Conservation (phyloP, 164 flowering plant species). For the Kingdonia uniflora region DNA sequence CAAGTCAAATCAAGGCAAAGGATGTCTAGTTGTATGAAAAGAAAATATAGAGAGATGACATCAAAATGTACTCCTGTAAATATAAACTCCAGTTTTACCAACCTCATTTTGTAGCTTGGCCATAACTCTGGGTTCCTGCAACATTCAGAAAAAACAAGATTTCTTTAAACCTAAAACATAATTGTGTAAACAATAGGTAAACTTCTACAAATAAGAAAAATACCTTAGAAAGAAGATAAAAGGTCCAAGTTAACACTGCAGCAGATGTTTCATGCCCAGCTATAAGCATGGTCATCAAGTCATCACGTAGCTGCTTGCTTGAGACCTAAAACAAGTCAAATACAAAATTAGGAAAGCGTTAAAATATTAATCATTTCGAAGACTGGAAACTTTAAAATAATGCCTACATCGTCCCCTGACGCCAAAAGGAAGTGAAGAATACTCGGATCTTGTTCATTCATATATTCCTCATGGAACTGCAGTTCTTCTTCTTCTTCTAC, state of each 20-base stretch:
- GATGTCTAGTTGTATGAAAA: background rate
- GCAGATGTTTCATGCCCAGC: constrained; percentile 99
- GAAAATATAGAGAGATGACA: background rate
- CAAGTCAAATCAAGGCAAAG: background rate
- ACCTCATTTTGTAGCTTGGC: constrained; percentile 93
- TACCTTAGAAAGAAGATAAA: constrained; percentile 83
- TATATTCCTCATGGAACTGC: constrained; percentile 86
- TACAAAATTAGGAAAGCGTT: background rate
- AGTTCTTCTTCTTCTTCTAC: constrained; percentile 93
- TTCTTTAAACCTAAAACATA: background rate
- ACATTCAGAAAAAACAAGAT: constrained; percentile 1
- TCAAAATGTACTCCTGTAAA: no score
- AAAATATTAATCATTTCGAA: background rate
- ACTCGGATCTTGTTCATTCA: constrained; percentile 95
- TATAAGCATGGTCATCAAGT: constrained; percentile 95
- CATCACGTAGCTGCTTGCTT: constrained; percentile 98
- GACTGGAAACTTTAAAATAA: background rate
- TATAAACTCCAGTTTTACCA: no score
- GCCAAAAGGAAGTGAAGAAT: constrained; percentile 97
- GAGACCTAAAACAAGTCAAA: constrained; percentile 51
- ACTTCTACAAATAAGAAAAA: background rate
- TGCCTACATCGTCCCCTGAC: constrained; percentile 88
- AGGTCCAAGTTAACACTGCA: constrained; percentile 94
- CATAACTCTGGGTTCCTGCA: constrained; percentile 79
- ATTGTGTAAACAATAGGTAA: no score